These are phyloP conservation scores for Zymoseptoria tritici DNA, from an alignment of 2,329 filamentous ascomycete genomes.

Conservation along the genomic window DNA sequence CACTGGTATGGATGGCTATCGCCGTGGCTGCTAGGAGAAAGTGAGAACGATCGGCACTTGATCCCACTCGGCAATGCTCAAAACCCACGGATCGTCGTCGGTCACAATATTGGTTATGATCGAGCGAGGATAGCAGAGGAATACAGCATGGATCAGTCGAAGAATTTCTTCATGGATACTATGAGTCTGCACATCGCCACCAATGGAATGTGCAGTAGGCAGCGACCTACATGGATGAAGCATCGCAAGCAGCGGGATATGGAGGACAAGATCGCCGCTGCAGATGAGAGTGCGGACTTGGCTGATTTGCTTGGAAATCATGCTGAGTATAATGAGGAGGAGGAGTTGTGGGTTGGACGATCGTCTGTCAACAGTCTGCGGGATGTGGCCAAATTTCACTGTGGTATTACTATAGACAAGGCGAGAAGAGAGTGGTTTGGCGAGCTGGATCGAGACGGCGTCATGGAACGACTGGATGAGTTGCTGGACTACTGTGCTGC, in stretches of 20 bases:
- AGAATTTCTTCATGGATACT: slow-evolving; percentile 85
- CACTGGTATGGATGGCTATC: slow-evolving; percentile 98
- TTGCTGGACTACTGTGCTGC: slow-evolving; percentile 90
- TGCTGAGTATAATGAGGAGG: slow-evolving; percentile 64
- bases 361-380: slow-evolving; percentile 92
- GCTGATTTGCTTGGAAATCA: slow-evolving; percentile 55
- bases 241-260: slow-evolving; percentile 85
- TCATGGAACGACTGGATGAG: slow-evolving; percentile 66
- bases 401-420: slow-evolving; percentile 87
- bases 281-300: slow-evolving; percentile 64
- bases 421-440: slow-evolving; percentile 78
- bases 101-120: slow-evolving; percentile 95
- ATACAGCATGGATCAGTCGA: slow-evolving; percentile 73
- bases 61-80: slow-evolving; percentile 76
- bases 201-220: slow-evolving; percentile 97
- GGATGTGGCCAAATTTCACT: slow-evolving; percentile 94
- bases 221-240: slow-evolving; percentile 95
- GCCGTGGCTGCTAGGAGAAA: slow-evolving; percentile 84
- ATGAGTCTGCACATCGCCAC: slow-evolving; percentile 98
- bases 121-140: slow-evolving; percentile 82
- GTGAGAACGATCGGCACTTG: slow-evolving; percentile 67
- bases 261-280: slow-evolving; percentile 67
- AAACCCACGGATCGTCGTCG: slow-evolving; percentile 70
- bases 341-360: slow-evolving; percentile 89
- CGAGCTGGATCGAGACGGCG: slow-evolving; percentile 63